A percentile compares a stretch with the other conserved stretches of the same genome.
Conservation (phyloP, 2,329 filamentous ascomycete genomes). For the Tolypocladium cylindrosporum region DNA sequence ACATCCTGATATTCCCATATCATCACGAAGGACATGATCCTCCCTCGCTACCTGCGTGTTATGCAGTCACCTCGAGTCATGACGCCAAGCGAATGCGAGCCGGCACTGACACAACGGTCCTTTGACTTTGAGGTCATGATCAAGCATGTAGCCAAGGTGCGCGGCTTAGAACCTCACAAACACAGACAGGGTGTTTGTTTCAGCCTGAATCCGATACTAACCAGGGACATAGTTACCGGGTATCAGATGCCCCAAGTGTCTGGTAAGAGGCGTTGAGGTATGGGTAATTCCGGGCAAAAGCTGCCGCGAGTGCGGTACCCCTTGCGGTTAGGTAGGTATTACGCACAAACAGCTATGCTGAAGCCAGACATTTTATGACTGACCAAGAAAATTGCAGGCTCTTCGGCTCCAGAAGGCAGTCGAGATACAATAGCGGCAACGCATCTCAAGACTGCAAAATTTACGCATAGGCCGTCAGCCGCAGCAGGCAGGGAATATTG, state of each 20-base stretch:
- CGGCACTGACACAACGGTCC: not conserved
- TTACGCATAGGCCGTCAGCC: not conserved
- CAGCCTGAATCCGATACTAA: not conserved
- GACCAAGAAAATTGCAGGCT: not conserved
- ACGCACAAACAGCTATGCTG: not conserved
- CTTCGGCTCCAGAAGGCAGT: not conserved
- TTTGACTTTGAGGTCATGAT: not conserved
- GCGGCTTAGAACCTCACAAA: not conserved
- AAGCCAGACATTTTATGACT: not conserved
- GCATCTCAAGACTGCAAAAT: not conserved
- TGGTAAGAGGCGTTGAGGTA: constrained; percentile 36
- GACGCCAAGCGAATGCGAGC: not conserved
- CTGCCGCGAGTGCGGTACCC: constrained; percentile 41
- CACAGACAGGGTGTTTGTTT: not conserved
- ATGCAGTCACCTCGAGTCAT: not conserved
- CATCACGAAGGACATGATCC: not conserved
- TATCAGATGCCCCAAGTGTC: constrained; percentile 42
- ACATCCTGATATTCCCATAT: too few species aligned
- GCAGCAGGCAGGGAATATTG: not conserved
- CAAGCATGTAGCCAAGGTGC: not conserved
- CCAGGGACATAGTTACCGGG: constrained; percentile 29
- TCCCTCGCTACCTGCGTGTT: not conserved
- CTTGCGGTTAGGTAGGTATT: constrained; percentile 16
- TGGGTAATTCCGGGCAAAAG: constrained; percentile 45
- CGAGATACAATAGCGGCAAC: not conserved